Conservation (phyloP, 2,329 filamentous ascomycete species). For the Escovopsis weberi region DNA sequence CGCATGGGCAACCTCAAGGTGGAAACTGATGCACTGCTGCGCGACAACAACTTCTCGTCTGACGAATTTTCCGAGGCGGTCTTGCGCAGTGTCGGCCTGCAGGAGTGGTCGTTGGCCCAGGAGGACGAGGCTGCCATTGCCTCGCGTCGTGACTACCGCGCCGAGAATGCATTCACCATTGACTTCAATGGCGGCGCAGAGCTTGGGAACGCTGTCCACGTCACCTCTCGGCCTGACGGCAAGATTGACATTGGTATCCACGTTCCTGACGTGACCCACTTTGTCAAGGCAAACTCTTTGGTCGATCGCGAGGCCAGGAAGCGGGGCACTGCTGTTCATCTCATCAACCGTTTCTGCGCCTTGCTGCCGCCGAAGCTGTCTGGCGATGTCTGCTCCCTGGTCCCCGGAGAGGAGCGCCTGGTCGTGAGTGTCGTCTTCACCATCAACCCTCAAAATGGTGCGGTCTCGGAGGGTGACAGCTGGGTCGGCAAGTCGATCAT, state of each 20-base stretch:
- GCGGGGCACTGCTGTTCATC: slow-evolving; percentile 86
- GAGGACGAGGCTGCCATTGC: slow-evolving; percentile 64
- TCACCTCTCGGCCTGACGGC: slow-evolving; percentile 71
- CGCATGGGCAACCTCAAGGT: slow-evolving; percentile 96
- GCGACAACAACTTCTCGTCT: slow-evolving; percentile 96
- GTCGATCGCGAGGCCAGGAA: slow-evolving; percentile 97
- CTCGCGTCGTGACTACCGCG: slow-evolving; percentile 76
- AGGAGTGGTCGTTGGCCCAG: slow-evolving; percentile 77
- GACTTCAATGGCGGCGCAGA: slow-evolving; percentile 80
- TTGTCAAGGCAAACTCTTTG: slow-evolving; percentile 89
- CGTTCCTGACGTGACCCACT: slow-evolving; percentile 88
- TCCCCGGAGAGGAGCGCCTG: slow-evolving; percentile 76
- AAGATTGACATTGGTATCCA: slow-evolving; percentile 91
- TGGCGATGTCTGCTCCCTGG: slow-evolving; percentile 74
- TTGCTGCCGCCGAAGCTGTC: slow-evolving; percentile 80
- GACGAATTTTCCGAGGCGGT: slow-evolving; percentile 98
- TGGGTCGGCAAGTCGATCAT: slow-evolving; percentile 93
- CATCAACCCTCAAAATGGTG: slow-evolving; percentile 67
- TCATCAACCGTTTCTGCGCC: slow-evolving; percentile 77
- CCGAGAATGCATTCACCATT: slow-evolving; percentile 80
- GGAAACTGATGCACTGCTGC: slow-evolving; percentile 89
- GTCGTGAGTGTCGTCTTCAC: slow-evolving; percentile 89
- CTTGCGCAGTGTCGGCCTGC: slow-evolving; percentile 77
- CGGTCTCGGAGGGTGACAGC: slow-evolving; percentile 68
- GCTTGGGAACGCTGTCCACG: slow-evolving; percentile 82